Evolutionary conservation across 2,329 filamentous ascomycete genomes (phyloP).

Genomic region (Arthrobotrys pseudoclavata): DNA sequence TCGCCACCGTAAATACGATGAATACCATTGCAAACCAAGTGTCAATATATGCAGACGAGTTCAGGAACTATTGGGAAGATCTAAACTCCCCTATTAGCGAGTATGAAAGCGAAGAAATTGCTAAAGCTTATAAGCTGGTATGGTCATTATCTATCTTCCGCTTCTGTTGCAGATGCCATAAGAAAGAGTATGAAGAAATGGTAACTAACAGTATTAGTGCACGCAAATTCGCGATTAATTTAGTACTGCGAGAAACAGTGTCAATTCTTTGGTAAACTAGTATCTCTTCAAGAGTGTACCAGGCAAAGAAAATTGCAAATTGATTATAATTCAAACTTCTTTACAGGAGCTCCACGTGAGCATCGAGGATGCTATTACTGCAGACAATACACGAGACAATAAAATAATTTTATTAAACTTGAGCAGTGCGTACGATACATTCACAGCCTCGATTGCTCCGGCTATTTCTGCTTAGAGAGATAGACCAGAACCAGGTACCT

Average conservation of each 20-base stretch:
- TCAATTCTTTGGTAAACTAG: not conserved
- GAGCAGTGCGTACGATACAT: not conserved
- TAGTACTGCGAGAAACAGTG: slow-evolving; percentile 1
- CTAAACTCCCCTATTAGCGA: not conserved
- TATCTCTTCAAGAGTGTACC: not conserved
- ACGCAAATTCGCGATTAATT: not conserved
- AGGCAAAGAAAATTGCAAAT: no score
- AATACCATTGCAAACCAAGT: not conserved
- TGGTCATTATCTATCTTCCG: no score
- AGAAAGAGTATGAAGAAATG: no score
- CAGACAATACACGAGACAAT: not conserved
- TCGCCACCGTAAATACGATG: not conserved
- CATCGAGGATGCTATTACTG: not conserved
- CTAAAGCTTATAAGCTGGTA: not conserved
- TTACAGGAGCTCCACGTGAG: not conserved
- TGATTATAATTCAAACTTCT: no score
- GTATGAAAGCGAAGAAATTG: not conserved
- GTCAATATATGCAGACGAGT: not conserved
- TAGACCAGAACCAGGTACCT: not conserved
- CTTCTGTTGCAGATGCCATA: not conserved
- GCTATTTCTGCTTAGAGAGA: not conserved
- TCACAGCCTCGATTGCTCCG: not conserved
- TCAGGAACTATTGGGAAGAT: not conserved
- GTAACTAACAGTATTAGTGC: not conserved
- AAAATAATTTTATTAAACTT: not conserved